Conservation (phyloP, 371 early-diverging fungal genomes). For the Dichotomocladium elegans region DNA sequence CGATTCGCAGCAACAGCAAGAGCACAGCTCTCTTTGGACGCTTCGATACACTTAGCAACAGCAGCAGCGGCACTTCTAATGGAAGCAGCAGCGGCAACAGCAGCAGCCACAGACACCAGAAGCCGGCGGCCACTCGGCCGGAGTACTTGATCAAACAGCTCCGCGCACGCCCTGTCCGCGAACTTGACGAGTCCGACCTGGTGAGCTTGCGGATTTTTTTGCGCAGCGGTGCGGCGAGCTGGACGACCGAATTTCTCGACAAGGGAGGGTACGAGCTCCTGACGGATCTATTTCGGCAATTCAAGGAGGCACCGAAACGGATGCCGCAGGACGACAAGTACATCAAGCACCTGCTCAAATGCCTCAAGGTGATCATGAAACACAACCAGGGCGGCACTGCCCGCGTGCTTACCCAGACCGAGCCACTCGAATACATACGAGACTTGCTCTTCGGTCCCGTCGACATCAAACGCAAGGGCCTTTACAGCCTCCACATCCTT, state of each 20-base stretch:
- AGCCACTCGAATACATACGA: slow-evolving; percentile 36
- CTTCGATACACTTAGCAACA: slow-evolving; percentile 24
- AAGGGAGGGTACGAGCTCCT: slow-evolving; percentile 42
- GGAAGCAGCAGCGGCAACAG: no score
- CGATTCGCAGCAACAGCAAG: slow-evolving; percentile 12
- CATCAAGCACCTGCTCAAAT: slow-evolving; percentile 38
- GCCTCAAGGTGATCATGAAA: slow-evolving; percentile 45
- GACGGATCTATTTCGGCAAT: slow-evolving; percentile 33
- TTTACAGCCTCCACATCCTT: slow-evolving; percentile 33
- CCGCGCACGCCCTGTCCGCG: background rate
- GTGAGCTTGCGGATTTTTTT: slow-evolving; percentile 38
- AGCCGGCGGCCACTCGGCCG: no score
- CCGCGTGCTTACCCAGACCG: slow-evolving; percentile 32
- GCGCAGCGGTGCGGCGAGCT: slow-evolving; percentile 42
- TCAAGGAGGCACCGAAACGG: slow-evolving; percentile 40
- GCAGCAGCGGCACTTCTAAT: no score
- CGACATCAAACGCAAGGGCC: slow-evolving; percentile 33
- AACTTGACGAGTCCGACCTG: slow-evolving; percentile 21
- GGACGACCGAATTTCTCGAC: slow-evolving; percentile 47
- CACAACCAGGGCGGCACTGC: slow-evolving; percentile 41
- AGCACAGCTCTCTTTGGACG: slow-evolving; percentile 28
- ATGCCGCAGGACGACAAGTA: slow-evolving; percentile 31
- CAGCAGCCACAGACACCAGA: no score
- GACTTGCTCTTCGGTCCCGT: slow-evolving; percentile 43
- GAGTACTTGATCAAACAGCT: background rate